Evolutionary conservation across 1,284 basidiomycete genomes (phyloP), one percentile per base, ranked within the genome.

Genomic region (Bjerkandera adusta): DNA sequence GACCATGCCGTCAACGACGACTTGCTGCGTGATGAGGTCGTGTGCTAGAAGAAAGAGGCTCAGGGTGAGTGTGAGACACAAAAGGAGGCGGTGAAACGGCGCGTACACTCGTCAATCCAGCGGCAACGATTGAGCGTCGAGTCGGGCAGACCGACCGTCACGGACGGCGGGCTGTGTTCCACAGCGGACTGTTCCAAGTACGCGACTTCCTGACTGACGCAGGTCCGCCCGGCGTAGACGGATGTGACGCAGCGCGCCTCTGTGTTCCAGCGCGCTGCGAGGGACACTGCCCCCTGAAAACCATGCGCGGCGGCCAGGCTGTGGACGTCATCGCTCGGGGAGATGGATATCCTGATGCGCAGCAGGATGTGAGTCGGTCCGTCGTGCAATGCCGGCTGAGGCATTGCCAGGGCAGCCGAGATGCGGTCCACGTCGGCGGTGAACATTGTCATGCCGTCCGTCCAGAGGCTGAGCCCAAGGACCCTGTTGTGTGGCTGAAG

Each of bases 381-480:
- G 67, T 57, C 54, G 57, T 54, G 60, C 52, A 53, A 62, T n/a
- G 51, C 57, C 26, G 27, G 53, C 13, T 52, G 36, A 10, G 54
- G 35, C 26, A 50, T 57, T 51, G 48, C 57, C 43, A 57, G 64
- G 53, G 57, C 64, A 49, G 61, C 61, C 50, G 60, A 56, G 30
- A 80, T 61, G 30, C 68, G 66, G 61, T 77, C 77, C 45, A 81
- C 65, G 51, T 77, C 73, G 58, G 85, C 68, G 24, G 70, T 67
- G 45, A 80, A 73, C 15, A 80, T 71, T n/a, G 71, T 64, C 78
- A 86, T 83, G 51, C 83, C 82, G 51, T 85, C 80, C 24, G 84
- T 79, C 62, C 73, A 74, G n/a, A 89, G 53, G 43, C 52, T 56
- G 15, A 65, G 53, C 44, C 45, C 53, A 33, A 56, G 48, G 15